Evolutionary conservation across 1,284 basidiomycete species (phyloP), one percentile per base, ranked within the genome.

Genomic region (Somion occarium): DNA sequence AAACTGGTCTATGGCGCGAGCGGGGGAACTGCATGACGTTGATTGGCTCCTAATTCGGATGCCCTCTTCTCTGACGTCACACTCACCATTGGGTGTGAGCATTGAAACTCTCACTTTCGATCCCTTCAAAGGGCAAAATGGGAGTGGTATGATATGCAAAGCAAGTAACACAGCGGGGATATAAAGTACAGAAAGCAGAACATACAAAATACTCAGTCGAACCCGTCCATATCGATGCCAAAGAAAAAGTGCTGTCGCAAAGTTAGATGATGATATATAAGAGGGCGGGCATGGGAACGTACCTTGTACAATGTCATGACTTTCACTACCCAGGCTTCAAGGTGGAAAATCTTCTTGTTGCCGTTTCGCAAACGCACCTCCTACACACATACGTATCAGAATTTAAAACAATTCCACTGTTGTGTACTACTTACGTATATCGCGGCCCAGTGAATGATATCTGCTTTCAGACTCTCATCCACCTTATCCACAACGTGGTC

Each of bases 401-500:
- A 26, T 11, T 26, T 5, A 52, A 34, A n/a, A n/a, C n/a, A n/a
- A n/a, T 43, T 15, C 43, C 22, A 23, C 37, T 22, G 12, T 30
- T 13, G 37, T n/a, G 20, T 5, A 44, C 22, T 48, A 22, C 90
- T 57, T 64, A 93, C 93, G 67, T 98, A 99, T 63, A 97, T 85
- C 11, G 97, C 93, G 2, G 96, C 93, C 93, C 93, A 97, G 64
- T 96, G 92, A 75, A 96, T 89, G 58, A 97, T 84, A 61, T 96
- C 92, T 0, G 87, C 82, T 69, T 93, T 95, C 53, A 98, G 67
- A 48, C 77, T 77, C 63, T 96, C 93, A 66, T 97, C 93, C 27
- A 97, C 91, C 55, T 83, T 81, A 43, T 90, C 85, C 15, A 96
- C 85, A 12, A 99, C 77, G 12, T 85, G 78, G 51, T 93, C 91